Base-by-base conservation (phyloP, 2,329 filamentous ascomycete genomes). In the Paraphaeosphaeria sporulosa region DNA sequence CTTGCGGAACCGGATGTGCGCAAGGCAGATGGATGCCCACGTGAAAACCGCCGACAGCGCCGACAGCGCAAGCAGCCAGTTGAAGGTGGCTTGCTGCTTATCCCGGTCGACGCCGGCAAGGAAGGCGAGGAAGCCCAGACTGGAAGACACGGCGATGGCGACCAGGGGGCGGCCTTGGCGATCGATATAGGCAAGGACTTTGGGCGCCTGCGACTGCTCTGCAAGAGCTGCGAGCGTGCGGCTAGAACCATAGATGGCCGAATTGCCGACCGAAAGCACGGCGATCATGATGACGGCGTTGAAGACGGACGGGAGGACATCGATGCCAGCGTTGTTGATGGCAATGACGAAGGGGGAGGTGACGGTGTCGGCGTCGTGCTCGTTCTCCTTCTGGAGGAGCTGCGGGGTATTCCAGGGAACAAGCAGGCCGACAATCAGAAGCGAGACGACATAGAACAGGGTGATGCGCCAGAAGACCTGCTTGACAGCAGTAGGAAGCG, bases 381-480 rank as follows among this genome's bases (percentile, higher is more conserved):
- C 80, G 57, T 81, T 85, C 25, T 76, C 80, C 43, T 83, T 83
- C 12, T 82, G 82, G 1, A 93, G 81, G 0, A 97, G 88, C 3
- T 84, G 82, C 0, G 72, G 57, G 62, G 96, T 87, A 69, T 86
- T 80, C 75, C 90, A 94, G 0, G 90, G 90, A 0, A 97, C 92
- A 2, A 97, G 83, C 0, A 97, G 84, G 27, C 94, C 93, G 59
- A 97, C 88, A 4, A 97, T 81, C 4, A 88, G 87, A 12, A 97
- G 84, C 0, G 91, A 91, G 36, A 96, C 88, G 52, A 97, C 85
- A 80, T 97, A 97, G 81, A 97, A 97, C 23, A 79, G 84, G 8
- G 67, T 73, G 84, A 97, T 96, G 71, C 94, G 90, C 93, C 94
- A 97, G 79, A 97, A 97, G 44, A 97, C 93, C 78, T 97, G 94